Conservation (phyloP, 1,284 basidiomycete genomes). For the Leccinum laetum region DNA sequence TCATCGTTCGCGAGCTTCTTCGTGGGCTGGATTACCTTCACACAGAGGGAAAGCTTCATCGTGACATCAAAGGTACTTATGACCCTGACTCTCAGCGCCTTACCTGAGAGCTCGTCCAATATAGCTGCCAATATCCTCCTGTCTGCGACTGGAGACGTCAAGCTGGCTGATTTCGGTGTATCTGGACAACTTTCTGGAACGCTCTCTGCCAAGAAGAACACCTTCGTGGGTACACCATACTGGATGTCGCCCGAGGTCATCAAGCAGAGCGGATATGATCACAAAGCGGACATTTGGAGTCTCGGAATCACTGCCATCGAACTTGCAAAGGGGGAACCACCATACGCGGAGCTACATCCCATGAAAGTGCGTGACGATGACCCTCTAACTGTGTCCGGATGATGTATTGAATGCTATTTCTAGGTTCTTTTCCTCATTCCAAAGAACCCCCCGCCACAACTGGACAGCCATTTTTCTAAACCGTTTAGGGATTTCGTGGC, state of each 20-base stretch:
- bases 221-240: constrained; percentile 96
- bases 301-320: constrained; percentile 98
- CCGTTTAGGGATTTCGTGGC: constrained; percentile 94
- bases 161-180: constrained; percentile 98
- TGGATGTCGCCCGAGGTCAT: constrained; percentile 99
- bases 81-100: neutral
- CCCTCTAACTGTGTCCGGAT: neutral
- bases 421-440: constrained; percentile 97
- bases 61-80: constrained; percentile 91
- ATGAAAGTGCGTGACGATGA: constrained; percentile 76
- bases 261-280: constrained; percentile 99
- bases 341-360: constrained; percentile 96
- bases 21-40: constrained; percentile 96
- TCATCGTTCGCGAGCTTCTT: constrained; percentile 91
- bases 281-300: constrained; percentile 99
- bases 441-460: constrained; percentile 73
- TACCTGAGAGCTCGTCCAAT: constrained; percentile 7
- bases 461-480: constrained; percentile 89
- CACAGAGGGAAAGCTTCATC: constrained; percentile 93
- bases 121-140: constrained; percentile 94
- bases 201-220: constrained; percentile 98
- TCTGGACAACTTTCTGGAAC: constrained; percentile 98
- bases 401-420: constrained; percentile 2
- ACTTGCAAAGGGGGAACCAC: constrained; percentile 95
- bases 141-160: constrained; percentile 95